A percentile compares a stretch with the other conserved stretches of the same genome.
Conservation (phyloP, 352 stramenopile genomes). For the Thalassiosira oceanica region DNA sequence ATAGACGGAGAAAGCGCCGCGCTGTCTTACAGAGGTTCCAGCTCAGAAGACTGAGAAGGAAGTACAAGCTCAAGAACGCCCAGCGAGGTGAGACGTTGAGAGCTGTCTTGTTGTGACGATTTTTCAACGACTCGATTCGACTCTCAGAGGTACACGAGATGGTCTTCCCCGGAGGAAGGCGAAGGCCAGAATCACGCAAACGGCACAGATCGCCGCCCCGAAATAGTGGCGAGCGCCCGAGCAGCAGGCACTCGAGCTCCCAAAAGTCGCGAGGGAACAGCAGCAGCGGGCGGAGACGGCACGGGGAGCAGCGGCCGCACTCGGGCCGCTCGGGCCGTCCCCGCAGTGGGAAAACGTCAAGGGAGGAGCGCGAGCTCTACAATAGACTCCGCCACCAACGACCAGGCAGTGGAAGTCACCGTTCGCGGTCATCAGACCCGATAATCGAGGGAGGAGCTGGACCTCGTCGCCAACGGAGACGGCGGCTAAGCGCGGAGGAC, state of each 20-base stretch:
- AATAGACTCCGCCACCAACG: no score
- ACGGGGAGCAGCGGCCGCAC: no score
- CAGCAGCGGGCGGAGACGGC: no score
- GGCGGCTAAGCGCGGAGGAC: conserved; percentile 1
- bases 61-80: conserved; percentile 82
- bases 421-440: not conserved
- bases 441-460: not conserved
- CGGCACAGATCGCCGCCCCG: not conserved
- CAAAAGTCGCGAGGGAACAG: no score
- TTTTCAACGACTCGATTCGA: no score
- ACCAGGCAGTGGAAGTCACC: no score
- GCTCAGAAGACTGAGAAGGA: conserved; percentile 91
- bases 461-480: not conserved
- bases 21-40: conserved; percentile 90
- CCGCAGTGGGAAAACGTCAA: no score
- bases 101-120: no score
- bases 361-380: no score
- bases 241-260: no score
- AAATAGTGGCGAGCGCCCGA: not conserved
- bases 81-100: no score
- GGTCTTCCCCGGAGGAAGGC: not conserved
- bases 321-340: no score
- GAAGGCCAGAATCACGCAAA: not conserved
- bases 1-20: conserved; percentile 87
- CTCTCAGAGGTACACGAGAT: conserved; percentile 10